Conservation (phyloP, 306 rosid genomes). For the Pyrus betulifolia region DNA sequence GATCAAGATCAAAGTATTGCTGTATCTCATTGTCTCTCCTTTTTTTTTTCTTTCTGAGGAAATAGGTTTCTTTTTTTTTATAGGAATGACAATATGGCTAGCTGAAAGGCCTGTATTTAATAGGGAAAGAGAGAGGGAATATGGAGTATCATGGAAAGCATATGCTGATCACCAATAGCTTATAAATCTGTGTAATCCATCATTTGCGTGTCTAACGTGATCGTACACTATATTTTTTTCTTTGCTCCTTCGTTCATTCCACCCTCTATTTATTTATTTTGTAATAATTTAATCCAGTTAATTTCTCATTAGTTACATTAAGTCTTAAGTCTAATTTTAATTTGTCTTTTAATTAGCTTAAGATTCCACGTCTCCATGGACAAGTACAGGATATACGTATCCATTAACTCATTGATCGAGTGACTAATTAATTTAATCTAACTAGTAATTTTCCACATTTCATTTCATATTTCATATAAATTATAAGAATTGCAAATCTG, state of each 20-base stretch:
- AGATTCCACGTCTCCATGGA: background rate
- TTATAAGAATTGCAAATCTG: background rate
- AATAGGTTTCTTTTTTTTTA: background rate
- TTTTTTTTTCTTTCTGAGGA: background rate
- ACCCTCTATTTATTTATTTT: background rate
- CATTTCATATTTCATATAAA: background rate
- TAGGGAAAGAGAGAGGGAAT: background rate
- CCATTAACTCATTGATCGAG: background rate
- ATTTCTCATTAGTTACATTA: background rate
- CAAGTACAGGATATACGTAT: background rate
- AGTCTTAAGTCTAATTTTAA: too few relatives aligned
- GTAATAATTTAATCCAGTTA: background rate
- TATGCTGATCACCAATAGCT: background rate
- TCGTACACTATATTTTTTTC: background rate
- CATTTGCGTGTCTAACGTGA: background rate
- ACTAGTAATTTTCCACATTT: background rate
- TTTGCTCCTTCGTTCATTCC: background rate
- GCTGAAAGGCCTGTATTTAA: conserved; percentile 1
- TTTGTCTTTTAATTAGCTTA: background rate
- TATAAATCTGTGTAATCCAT: background rate
- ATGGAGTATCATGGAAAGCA: conserved; percentile 2
- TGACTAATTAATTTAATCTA: too few relatives aligned
- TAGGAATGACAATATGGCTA: background rate
- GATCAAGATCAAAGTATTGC: conserved; percentile 3
- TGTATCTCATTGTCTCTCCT: conserved; percentile 1